phyloP scores from a whole-genome alignment of 805 yeast genomes.

The Ogataea pignaliae region DNA sequence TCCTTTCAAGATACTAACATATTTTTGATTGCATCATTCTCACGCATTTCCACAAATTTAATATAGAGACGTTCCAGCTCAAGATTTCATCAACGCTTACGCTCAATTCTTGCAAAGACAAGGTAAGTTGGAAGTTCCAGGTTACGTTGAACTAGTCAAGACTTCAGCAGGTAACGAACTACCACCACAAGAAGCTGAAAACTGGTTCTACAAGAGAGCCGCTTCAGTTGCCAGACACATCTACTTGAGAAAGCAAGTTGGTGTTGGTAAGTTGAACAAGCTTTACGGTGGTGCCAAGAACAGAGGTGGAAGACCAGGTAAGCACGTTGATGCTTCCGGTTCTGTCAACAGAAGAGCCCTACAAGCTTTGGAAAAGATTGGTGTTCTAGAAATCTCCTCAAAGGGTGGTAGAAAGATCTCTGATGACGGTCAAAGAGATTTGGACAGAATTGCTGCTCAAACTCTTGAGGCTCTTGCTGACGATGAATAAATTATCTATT shows the following conservation, averaged over 20 bases:
- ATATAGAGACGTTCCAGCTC: constrained; percentile 99
- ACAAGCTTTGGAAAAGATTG: constrained; percentile 97
- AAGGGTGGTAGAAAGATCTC: constrained; percentile 99
- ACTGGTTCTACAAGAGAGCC: constrained; percentile 99
- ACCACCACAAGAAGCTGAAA: constrained; percentile 99
- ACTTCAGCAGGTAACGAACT: constrained; percentile 98
- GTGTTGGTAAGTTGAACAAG: constrained; percentile 99
- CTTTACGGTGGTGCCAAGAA: constrained; percentile 98
- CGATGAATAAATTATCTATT: constrained; percentile 35
- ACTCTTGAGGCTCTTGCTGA: constrained; percentile 84
- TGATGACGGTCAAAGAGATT: constrained; percentile 99
- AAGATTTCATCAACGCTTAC: constrained; percentile 98
- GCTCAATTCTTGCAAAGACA: constrained; percentile 99
- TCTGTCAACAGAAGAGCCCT: constrained; percentile 98
- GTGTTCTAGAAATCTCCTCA: constrained; percentile 92
- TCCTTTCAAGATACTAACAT: constrained; percentile 7
- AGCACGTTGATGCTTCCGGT: constrained; percentile 98
- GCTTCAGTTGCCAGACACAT: constrained; percentile 99
- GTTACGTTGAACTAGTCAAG: constrained; percentile 99
- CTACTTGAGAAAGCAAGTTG: constrained; percentile 98
- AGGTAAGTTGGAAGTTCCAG: constrained; percentile 99
- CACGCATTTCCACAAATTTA: constrained; percentile 26
- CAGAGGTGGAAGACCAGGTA: constrained; percentile 99
- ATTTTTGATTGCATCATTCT: constrained; percentile 13
- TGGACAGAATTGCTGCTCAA: constrained; percentile 99